Conservation (phyloP, 2,329 filamentous ascomycete genomes). For the Aschersonia sp. region DNA sequence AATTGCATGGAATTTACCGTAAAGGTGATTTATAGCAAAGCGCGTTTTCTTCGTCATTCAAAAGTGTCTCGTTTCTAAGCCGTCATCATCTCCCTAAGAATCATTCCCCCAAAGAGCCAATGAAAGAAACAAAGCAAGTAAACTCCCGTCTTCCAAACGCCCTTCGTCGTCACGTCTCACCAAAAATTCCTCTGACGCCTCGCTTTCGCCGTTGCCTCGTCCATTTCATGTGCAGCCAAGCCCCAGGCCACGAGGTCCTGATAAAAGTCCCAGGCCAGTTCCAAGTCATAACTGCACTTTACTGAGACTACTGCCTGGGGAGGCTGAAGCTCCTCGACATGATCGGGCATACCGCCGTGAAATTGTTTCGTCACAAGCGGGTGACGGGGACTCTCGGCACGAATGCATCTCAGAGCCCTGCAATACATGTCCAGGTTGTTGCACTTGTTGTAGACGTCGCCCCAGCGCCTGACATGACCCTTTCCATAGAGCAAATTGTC, state of each 20-base stretch:
- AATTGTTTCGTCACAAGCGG: background rate
- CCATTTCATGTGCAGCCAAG: slow-evolving; percentile 1
- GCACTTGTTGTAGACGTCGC: slow-evolving; percentile 2
- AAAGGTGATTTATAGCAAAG: too few species aligned
- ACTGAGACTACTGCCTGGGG: background rate
- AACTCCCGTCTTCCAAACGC: too few species aligned
- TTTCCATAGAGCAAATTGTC: slow-evolving; percentile 5
- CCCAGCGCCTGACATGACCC: background rate
- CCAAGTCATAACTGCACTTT: slow-evolving; percentile 1
- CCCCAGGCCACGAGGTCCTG: slow-evolving; percentile 2
- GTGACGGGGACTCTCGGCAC: background rate
- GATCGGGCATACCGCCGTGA: slow-evolving; percentile 8
- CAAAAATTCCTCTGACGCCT: too few species aligned
- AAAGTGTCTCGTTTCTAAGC: too few species aligned
- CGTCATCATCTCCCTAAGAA: too few species aligned
- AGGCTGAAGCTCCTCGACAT: slow-evolving; percentile 9
- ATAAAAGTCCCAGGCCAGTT: slow-evolving; percentile 1
- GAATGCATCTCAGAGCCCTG: slow-evolving; percentile 1
- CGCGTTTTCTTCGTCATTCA: too few species aligned
- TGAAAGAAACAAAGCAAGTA: too few species aligned
- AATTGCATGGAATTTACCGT: too few species aligned
- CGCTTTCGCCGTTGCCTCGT: too few species aligned
- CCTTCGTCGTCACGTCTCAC: too few species aligned
- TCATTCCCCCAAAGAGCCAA: too few species aligned
- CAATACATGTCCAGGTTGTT: slow-evolving; percentile 10